phyloP scores from a whole-genome alignment of 192 early-diverging fungal species.

The Coemansia sp. region DNA sequence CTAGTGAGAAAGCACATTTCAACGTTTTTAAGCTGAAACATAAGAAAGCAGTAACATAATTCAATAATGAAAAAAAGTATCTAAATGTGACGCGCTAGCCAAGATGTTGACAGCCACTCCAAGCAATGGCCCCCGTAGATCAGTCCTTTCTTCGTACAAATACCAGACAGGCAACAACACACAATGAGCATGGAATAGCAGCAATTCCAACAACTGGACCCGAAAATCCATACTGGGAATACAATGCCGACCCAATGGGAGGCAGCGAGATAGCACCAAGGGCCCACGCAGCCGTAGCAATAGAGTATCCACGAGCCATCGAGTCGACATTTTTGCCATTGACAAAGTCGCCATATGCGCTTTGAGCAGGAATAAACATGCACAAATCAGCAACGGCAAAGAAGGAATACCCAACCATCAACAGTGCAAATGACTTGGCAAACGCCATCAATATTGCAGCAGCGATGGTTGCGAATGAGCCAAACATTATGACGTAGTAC shows the following conservation, averaged over 20 bases:
- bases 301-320: constrained; percentile 30
- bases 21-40: too few relatives aligned
- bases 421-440: constrained; percentile 16
- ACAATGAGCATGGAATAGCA: constrained; percentile 4
- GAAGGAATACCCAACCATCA: constrained; percentile 38
- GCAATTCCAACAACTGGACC: constrained; percentile 14
- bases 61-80: too few relatives aligned
- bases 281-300: constrained; percentile 28
- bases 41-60: too few relatives aligned
- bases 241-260: constrained; percentile 29
- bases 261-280: constrained; percentile 27
- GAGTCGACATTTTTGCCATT: constrained; percentile 20
- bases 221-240: constrained; percentile 26
- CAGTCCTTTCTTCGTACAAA: background rate
- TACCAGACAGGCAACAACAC: constrained; percentile 13
- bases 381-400: constrained; percentile 24
- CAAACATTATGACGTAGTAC: constrained; percentile 25
- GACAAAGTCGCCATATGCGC: constrained; percentile 39
- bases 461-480: constrained; percentile 11
- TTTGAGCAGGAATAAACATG: constrained; percentile 34
- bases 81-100: too few relatives aligned
- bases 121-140: background rate
- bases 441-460: constrained; percentile 22
- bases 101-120: too few relatives aligned
- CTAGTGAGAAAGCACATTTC: too few relatives aligned